Conservation (phyloP, 2,329 filamentous ascomycete genomes). For the Cladophialophora bantiana region DNA sequence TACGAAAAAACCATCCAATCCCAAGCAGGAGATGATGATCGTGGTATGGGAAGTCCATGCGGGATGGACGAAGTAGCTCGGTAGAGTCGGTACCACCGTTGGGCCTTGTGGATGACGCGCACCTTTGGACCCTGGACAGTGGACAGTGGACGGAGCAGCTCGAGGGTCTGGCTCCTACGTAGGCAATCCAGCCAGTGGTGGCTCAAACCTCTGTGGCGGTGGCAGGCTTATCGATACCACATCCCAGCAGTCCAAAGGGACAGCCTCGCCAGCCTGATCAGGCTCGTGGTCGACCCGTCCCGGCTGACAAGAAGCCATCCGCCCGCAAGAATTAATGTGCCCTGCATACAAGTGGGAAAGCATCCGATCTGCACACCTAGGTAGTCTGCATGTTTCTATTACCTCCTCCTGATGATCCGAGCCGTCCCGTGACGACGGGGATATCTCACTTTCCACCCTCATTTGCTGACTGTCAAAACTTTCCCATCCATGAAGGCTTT, state of each 20-base stretch:
- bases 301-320: not conserved
- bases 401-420: not conserved
- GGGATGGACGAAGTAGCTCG: slow-evolving; percentile 26
- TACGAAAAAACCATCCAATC: slow-evolving; percentile 32
- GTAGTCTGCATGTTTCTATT: not conserved
- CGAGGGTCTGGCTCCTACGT: not conserved
- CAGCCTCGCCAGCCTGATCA: not conserved
- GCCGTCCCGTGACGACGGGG: not conserved
- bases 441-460: not conserved
- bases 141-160: not conserved
- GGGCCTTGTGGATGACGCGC: slow-evolving; percentile 12
- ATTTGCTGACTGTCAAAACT: slow-evolving; percentile 8
- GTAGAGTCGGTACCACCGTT: slow-evolving; percentile 11
- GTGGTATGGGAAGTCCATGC: slow-evolving; percentile 31
- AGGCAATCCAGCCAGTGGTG: not conserved
- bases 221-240: not conserved
- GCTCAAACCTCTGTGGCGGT: not conserved
- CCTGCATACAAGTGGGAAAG: not conserved
- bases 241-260: not conserved
- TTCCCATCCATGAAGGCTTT: slow-evolving; percentile 16
- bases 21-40: slow-evolving; percentile 30
- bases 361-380: not conserved
- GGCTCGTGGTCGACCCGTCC: not conserved
- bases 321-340: not conserved
- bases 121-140: slow-evolving; percentile 6